phyloP scores from a whole-genome alignment of 2,329 filamentous ascomycete genomes.

The Sporothrix protearum region DNA sequence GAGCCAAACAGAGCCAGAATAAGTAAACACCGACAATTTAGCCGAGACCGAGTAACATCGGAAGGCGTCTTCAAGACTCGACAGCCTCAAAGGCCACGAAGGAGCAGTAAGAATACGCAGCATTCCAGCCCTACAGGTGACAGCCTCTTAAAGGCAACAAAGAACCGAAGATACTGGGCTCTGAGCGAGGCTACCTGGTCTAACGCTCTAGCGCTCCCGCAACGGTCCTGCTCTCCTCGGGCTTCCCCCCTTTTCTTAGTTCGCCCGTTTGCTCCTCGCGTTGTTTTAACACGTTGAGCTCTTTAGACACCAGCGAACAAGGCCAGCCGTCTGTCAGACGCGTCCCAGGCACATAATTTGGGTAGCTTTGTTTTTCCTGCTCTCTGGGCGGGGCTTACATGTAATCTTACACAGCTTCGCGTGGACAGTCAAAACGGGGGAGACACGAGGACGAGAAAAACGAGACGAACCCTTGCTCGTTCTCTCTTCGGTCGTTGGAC shows the following conservation, averaged over 20 bases:
- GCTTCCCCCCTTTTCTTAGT: background rate
- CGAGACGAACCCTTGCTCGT: background rate
- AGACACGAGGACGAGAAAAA: background rate
- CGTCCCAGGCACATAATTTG: background rate
- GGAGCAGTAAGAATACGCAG: background rate
- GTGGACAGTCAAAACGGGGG: background rate
- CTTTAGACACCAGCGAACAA: background rate
- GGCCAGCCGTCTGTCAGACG: slow-evolving; percentile 1
- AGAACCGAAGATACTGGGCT: background rate
- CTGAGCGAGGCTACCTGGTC: background rate
- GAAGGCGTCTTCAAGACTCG: background rate
- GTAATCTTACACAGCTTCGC: background rate
- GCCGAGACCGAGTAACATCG: background rate
- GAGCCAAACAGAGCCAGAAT: no score
- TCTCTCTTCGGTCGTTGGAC: background rate
- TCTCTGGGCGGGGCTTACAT: background rate
- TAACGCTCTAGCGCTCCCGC: slow-evolving; percentile 17
- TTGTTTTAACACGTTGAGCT: background rate
- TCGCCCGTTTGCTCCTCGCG: background rate
- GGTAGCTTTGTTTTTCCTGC: slow-evolving; percentile 1
- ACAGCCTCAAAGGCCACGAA: background rate
- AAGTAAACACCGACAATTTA: background rate
- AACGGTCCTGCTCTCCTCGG: slow-evolving; percentile 3
- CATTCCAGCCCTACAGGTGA: background rate
- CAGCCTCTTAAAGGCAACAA: background rate